phyloP scores from a whole-genome alignment of 352 stramenopile species.

The Plasmopara halstedii region DNA sequence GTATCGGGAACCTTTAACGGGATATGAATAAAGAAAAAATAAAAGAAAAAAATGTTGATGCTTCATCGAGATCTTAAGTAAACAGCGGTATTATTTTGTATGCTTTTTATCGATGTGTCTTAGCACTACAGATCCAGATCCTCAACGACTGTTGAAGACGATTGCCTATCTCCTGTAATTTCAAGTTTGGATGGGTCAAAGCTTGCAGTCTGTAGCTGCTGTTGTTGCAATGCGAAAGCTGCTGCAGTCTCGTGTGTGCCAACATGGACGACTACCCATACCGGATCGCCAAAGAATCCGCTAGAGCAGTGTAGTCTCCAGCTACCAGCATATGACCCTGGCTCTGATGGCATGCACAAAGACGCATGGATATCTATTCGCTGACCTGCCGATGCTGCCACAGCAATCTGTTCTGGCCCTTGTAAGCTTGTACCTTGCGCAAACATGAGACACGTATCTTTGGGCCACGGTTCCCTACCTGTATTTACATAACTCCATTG shows the following conservation, averaged over 20 bases:
- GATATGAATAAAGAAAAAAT: constrained; percentile 13
- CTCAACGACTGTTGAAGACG: constrained; percentile 25
- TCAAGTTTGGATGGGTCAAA: constrained; percentile 28
- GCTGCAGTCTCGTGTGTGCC: constrained; percentile 16
- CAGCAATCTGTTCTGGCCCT: constrained; percentile 43
- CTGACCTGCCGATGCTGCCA: constrained; percentile 31
- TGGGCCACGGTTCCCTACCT: constrained; percentile 44
- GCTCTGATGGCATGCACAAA: constrained; percentile 46
- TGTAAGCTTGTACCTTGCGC: constrained; percentile 56
- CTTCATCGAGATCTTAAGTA: constrained; percentile 11
- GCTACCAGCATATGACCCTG: constrained; percentile 59
- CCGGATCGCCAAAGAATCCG: constrained; percentile 66
- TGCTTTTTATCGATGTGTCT: too few relatives aligned
- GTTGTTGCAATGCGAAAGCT: constrained; percentile 22
- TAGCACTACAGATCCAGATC: constrained; percentile 34
- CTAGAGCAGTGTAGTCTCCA: constrained; percentile 60
- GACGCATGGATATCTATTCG: constrained; percentile 58
- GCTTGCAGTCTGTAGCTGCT: constrained; percentile 11
- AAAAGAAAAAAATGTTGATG: constrained; percentile 16
- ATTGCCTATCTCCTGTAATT: constrained; percentile 19
- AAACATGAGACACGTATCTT: constrained; percentile 54
- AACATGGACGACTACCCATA: constrained; percentile 76
- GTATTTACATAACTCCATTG: constrained; percentile 79
- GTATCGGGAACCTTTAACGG: constrained; percentile 13
- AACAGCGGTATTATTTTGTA: too few relatives aligned